Conservation (phyloP, 2,329 filamentous ascomycete genomes). For the Diplodia corticola region DNA sequence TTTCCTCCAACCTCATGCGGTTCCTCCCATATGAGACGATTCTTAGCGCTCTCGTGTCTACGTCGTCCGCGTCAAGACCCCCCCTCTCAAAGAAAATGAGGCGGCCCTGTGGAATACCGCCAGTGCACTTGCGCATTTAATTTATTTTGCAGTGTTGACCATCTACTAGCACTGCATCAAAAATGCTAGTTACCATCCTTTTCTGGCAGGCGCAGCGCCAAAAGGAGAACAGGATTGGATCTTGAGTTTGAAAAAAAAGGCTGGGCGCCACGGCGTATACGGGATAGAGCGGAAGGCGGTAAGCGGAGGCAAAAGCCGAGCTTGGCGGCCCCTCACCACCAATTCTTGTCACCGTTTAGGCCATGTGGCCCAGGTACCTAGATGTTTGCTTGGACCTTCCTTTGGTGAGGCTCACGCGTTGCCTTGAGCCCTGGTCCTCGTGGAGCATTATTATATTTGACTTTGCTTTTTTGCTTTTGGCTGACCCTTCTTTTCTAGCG, state of each 20-base stretch:
- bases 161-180: no score
- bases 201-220: not conserved
- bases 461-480: not conserved
- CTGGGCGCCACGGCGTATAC: not conserved
- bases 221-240: not conserved
- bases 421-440: no score
- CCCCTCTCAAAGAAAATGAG: not conserved
- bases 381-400: no score
- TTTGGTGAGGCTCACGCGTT: not conserved
- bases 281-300: conserved; percentile 7
- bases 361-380: no score
- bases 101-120: not conserved
- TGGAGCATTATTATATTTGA: not conserved
- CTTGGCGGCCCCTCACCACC: not conserved
- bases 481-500: not conserved
- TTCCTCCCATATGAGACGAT: not conserved
- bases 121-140: not conserved
- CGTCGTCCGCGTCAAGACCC: no score
- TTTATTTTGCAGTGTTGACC: not conserved
- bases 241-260: not conserved
- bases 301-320: conserved; percentile 21
- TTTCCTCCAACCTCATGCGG: not conserved
- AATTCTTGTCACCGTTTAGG: not conserved
- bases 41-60: not conserved
- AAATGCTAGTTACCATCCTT: not conserved